Evolutionary conservation across 2,329 filamentous ascomycete genomes (phyloP).

Genomic region (Pestalotiopsis sp.): DNA sequence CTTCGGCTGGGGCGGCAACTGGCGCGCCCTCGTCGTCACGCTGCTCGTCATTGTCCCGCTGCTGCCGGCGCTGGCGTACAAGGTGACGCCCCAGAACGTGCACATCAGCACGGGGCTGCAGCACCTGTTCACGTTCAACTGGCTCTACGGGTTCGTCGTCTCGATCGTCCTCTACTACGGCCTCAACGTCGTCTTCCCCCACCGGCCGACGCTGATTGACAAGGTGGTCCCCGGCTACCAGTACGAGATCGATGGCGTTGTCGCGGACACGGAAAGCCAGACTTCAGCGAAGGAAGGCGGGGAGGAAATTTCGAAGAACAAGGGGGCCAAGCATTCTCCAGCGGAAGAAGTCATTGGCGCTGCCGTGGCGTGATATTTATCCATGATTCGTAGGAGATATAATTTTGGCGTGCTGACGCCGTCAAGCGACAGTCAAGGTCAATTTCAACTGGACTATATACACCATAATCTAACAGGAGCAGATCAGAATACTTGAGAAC

Average conservation of each 20-base stretch:
- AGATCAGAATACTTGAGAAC: too few relatives aligned
- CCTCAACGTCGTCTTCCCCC: constrained; percentile 24
- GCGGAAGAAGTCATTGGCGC: background rate
- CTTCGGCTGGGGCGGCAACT: constrained; percentile 33
- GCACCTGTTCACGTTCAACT: constrained; percentile 32
- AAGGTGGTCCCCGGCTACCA: constrained; percentile 19
- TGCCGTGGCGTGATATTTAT: background rate
- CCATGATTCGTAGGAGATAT: too few relatives aligned
- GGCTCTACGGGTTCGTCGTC: constrained; percentile 31
- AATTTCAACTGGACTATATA: too few relatives aligned
- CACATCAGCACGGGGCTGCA: constrained; percentile 22
- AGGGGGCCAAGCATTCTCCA: background rate
- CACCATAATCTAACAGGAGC: too few relatives aligned
- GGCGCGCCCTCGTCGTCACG: constrained; percentile 31
- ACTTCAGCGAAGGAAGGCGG: background rate
- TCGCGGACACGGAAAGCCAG: constrained; percentile 15
- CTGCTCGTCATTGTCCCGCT: constrained; percentile 28
- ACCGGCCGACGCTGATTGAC: constrained; percentile 23
- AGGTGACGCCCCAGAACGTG: constrained; percentile 27
- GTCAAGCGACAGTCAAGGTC: too few relatives aligned
- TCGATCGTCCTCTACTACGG: constrained; percentile 22
- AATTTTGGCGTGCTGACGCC: too few relatives aligned
- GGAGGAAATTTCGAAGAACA: background rate
- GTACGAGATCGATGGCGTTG: constrained; percentile 16
- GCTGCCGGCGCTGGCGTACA: constrained; percentile 32